These are phyloP conservation scores for Puccinia horiana DNA, from an alignment of 1,284 basidiomycete genomes.

Conservation along the genomic window DNA sequence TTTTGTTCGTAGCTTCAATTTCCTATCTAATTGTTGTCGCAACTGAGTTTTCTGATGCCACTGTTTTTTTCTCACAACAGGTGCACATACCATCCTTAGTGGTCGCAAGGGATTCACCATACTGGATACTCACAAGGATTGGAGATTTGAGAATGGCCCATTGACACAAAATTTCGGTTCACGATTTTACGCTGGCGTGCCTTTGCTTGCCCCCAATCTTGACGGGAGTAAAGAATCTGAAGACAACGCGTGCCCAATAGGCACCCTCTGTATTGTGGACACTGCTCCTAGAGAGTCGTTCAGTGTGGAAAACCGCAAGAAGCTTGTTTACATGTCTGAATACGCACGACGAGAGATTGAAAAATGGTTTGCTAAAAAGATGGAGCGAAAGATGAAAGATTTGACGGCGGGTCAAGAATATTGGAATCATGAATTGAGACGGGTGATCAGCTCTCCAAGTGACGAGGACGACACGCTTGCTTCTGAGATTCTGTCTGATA, in stretches of 20 bases:
- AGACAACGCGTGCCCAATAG: conserved; percentile 52
- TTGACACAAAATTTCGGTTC: conserved; percentile 31
- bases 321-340: conserved; percentile 52
- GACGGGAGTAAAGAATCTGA: conserved; percentile 44
- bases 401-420: conserved; percentile 4
- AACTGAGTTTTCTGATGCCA: not conserved
- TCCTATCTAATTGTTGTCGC: not conserved
- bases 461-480: not conserved
- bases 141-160: conserved; percentile 40
- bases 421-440: conserved; percentile 23
- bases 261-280: conserved; percentile 56
- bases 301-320: conserved; percentile 52
- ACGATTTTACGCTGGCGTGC: conserved; percentile 50
- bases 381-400: conserved; percentile 25
- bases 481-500: conserved; percentile 19
- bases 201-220: conserved; percentile 48
- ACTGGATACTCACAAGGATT: conserved; percentile 46
- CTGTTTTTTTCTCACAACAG: not conserved
- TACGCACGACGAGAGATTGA: conserved; percentile 52
- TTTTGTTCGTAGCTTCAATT: conserved; percentile 12
- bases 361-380: conserved; percentile 51
- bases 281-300: conserved; percentile 53
- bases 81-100: conserved; percentile 47
- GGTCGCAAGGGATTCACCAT: conserved; percentile 44
- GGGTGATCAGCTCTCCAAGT: conserved; percentile 1